Evolutionary conservation across 345 rosid genomes (phyloP).

Genomic region (Populus deltoides): DNA sequence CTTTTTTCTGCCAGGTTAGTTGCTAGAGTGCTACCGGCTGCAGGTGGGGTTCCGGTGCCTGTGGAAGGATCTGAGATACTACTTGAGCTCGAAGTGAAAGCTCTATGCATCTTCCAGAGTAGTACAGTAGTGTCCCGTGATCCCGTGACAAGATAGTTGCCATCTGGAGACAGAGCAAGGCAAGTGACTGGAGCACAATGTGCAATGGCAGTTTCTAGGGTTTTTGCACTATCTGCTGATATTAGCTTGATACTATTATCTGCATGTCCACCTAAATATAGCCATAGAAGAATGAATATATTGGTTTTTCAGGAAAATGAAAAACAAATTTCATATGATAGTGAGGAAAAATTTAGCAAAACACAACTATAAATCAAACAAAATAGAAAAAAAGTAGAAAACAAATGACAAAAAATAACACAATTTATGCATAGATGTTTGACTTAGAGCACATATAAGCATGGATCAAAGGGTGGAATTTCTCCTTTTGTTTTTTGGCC

Average conservation of each 20-base stretch:
- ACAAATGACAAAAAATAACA: neutral
- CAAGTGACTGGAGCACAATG: slow-evolving; percentile 99
- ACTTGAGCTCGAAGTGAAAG: slow-evolving; percentile 49
- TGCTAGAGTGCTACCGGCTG: slow-evolving; percentile 42
- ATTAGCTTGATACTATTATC: slow-evolving; percentile 87
- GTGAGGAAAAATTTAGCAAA: neutral
- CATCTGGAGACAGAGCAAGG: slow-evolving; percentile 83
- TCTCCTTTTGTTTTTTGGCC: neutral
- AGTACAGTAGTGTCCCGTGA: slow-evolving; percentile 79
- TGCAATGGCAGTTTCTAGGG: slow-evolving; percentile 77
- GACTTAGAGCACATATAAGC: neutral
- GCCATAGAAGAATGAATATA: neutral
- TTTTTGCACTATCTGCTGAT: slow-evolving; percentile 87
- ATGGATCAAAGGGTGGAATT: neutral
- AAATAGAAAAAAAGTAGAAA: neutral
- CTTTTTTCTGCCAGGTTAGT: slow-evolving; percentile 54
- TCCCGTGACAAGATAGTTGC: slow-evolving; percentile 85
- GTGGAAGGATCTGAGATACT: slow-evolving; percentile 51
- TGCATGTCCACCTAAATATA: slow-evolving; percentile 77
- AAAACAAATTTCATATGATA: neutral
- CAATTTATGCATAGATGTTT: neutral
- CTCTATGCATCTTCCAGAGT: slow-evolving; percentile 85
- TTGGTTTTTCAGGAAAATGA: neutral
- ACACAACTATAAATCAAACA: neutral
- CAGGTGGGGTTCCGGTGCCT: slow-evolving; percentile 40